These are phyloP conservation scores for Candida succiphila DNA, from an alignment of 805 yeast genomes.

Conservation along the genomic window DNA sequence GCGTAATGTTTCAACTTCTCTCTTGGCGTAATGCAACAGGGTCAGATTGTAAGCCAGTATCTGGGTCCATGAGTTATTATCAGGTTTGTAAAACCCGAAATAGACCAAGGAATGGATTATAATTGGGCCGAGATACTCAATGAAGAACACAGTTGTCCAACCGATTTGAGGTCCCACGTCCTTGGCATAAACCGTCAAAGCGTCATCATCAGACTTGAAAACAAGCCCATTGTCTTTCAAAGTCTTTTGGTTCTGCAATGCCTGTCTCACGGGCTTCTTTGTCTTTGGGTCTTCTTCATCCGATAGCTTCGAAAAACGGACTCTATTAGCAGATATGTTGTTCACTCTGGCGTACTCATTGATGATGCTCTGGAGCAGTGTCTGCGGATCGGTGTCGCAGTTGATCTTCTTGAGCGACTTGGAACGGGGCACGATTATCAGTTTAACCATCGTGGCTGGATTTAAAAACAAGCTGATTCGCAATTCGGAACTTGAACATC, in stretches of 20 bases:
- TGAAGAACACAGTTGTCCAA: slow-evolving; percentile 82
- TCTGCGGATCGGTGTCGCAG: slow-evolving; percentile 26
- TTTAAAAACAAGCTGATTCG: background rate
- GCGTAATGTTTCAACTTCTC: slow-evolving; percentile 80
- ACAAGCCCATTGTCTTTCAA: slow-evolving; percentile 36
- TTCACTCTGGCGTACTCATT: slow-evolving; percentile 31
- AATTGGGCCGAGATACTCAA: slow-evolving; percentile 89
- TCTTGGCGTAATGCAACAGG: slow-evolving; percentile 69
- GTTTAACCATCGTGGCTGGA: slow-evolving; percentile 27
- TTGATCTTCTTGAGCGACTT: slow-evolving; percentile 40
- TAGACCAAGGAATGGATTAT: slow-evolving; percentile 67
- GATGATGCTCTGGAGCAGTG: slow-evolving; percentile 25
- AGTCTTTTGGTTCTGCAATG: slow-evolving; percentile 34
- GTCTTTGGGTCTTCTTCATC: slow-evolving; percentile 17
- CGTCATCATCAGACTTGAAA: slow-evolving; percentile 21
- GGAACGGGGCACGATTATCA: slow-evolving; percentile 53
- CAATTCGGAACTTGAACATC: background rate
- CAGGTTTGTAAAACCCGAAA: slow-evolving; percentile 27
- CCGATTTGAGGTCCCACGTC: slow-evolving; percentile 90
- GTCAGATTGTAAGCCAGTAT: slow-evolving; percentile 42
- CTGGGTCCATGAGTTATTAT: slow-evolving; percentile 42
- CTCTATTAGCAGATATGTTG: slow-evolving; percentile 33
- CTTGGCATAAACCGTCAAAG: slow-evolving; percentile 50
- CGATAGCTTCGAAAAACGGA: slow-evolving; percentile 39
- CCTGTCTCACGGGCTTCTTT: slow-evolving; percentile 27